phyloP scores from a whole-genome alignment of 345 rosid species.

The Rhodomyrtus tomentosa region DNA sequence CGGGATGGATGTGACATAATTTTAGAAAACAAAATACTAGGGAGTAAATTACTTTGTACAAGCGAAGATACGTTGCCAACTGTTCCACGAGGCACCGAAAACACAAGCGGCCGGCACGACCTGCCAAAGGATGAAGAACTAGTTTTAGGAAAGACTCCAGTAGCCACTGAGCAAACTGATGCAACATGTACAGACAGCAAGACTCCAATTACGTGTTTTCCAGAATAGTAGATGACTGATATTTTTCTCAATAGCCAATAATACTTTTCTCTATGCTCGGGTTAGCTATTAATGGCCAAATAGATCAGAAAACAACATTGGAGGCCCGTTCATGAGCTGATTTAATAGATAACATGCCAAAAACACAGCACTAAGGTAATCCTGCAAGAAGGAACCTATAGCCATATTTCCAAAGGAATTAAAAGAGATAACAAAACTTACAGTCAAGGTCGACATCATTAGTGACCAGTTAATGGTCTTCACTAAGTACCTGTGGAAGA shows the following conservation, averaged over 20 bases:
- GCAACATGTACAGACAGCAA: background rate
- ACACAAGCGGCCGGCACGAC: conserved; percentile 63
- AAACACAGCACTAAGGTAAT: background rate
- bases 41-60: conserved; percentile 35
- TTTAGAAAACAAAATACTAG: background rate
- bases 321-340: background rate
- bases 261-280: background rate
- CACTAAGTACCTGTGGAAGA: conserved; percentile 35
- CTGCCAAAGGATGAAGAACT: conserved; percentile 22
- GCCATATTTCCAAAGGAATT: background rate
- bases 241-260: background rate
- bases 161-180: background rate
- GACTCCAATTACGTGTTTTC: background rate
- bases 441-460: conserved; percentile 75
- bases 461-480: conserved; percentile 67
- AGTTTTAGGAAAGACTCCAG: background rate
- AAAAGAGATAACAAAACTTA: conserved; percentile 12
- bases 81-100: conserved; percentile 61
- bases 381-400: background rate
- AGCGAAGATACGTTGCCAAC: conserved; percentile 63
- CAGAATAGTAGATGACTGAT: background rate
- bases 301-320: background rate
- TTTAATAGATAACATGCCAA: background rate
- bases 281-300: background rate
- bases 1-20: background rate